These are phyloP conservation scores for Cyberlindnera veronae DNA, from an alignment of 805 yeast genomes.

Conservation along the genomic window DNA sequence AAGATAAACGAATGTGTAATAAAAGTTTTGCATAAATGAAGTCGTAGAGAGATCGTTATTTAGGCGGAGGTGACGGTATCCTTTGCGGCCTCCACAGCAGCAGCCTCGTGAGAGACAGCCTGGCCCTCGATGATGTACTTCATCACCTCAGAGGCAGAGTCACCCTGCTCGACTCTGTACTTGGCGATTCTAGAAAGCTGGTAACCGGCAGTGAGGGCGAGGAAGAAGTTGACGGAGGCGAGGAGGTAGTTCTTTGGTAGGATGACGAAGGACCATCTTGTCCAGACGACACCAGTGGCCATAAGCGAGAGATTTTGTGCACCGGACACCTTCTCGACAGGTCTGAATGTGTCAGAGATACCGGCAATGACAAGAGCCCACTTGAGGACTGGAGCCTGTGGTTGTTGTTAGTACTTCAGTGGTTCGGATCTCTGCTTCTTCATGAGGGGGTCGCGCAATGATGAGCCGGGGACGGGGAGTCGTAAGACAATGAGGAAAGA, in stretches of 20 bases:
- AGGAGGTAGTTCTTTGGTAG: conserved; percentile 81
- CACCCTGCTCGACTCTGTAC: conserved; percentile 66
- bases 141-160: conserved; percentile 51
- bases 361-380: conserved; percentile 96
- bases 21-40: neutral
- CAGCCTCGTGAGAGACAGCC: neutral
- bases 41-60: neutral
- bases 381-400: conserved; percentile 24
- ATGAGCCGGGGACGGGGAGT: no score
- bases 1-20: neutral
- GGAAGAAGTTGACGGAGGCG: conserved; percentile 92
- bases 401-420: conserved; percentile 6
- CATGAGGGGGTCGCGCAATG: no score
- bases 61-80: conserved; percentile 10
- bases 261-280: conserved; percentile 96
- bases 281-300: conserved; percentile 95
- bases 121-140: conserved; percentile 56
- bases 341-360: conserved; percentile 78
- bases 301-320: conserved; percentile 70
- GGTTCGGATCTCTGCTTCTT: no score
- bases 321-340: conserved; percentile 88
- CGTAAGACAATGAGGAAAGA: no score
- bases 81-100: conserved; percentile 6
- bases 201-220: conserved; percentile 84
- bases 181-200: conserved; percentile 71